Conservation (phyloP, 2,329 filamentous ascomycete species). For the Arthrobotrys megalospora region DNA sequence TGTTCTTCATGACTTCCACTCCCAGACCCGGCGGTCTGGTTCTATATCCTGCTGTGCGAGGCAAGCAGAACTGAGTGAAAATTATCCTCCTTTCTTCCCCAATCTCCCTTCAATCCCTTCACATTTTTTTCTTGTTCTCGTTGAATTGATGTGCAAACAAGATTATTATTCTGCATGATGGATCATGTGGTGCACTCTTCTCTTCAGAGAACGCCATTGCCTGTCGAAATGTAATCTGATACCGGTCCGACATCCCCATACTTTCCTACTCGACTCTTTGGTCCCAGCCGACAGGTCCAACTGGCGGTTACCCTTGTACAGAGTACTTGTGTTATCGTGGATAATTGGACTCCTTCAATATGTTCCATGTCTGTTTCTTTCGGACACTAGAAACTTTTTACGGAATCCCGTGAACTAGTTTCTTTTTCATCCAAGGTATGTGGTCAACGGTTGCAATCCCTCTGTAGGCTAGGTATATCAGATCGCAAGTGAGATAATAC, state of each 20-base stretch:
- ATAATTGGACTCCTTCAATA: slow-evolving; percentile 6
- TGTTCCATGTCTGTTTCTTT: slow-evolving; percentile 34
- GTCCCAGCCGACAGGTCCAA: slow-evolving; percentile 56
- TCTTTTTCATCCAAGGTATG: slow-evolving; percentile 11
- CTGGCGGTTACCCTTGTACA: slow-evolving; percentile 59
- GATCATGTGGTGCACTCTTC: slow-evolving; percentile 54
- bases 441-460: slow-evolving; percentile 6
- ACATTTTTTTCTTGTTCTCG: slow-evolving; percentile 1
- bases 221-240: slow-evolving; percentile 50
- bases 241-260: slow-evolving; percentile 61
- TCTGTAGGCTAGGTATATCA: slow-evolving; percentile 10
- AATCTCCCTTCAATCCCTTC: neutral
- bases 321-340: slow-evolving; percentile 46
- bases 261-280: slow-evolving; percentile 52
- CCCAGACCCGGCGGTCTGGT: slow-evolving; percentile 40
- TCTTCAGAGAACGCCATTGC: slow-evolving; percentile 20
- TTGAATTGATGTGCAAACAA: slow-evolving; percentile 43
- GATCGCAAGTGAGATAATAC: slow-evolving; percentile 8
- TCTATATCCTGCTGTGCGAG: slow-evolving; percentile 34
- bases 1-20: slow-evolving; percentile 14
- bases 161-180: slow-evolving; percentile 46
- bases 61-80: slow-evolving; percentile 38
- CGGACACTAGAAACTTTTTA: slow-evolving; percentile 20
- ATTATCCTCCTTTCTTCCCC: slow-evolving; percentile 1
- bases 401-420: slow-evolving; percentile 23